Conservation (phyloP, 805 yeast genomes). For the Ogataea minuta region DNA sequence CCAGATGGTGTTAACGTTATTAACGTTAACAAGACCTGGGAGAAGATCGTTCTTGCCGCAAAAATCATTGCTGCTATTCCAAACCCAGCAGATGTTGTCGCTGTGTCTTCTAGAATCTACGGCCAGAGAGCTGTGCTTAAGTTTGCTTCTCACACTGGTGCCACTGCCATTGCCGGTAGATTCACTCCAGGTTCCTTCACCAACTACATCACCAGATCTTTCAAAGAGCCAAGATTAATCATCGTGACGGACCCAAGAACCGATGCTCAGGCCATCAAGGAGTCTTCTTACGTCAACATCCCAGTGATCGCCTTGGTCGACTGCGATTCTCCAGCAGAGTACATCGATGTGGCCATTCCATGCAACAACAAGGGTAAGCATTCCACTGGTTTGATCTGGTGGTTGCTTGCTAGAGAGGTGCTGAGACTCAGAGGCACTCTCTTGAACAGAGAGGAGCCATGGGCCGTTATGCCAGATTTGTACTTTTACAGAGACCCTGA, state of each 20-base stretch:
- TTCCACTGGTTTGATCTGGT: slow-evolving; percentile 99
- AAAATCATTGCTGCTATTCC: slow-evolving; percentile 99
- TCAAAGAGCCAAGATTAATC: slow-evolving; percentile 99
- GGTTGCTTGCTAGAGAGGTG: slow-evolving; percentile 98
- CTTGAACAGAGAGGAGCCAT: slow-evolving; percentile 93
- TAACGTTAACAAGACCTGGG: slow-evolving; percentile 99
- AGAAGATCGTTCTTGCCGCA: slow-evolving; percentile 98
- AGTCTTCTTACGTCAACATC: slow-evolving; percentile 99
- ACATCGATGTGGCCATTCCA: slow-evolving; percentile 99
- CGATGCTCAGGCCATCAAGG: slow-evolving; percentile 99
- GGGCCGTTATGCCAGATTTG: slow-evolving; percentile 99
- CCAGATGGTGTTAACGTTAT: slow-evolving; percentile 99
- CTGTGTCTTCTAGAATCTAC: slow-evolving; percentile 97
- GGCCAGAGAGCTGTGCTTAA: slow-evolving; percentile 99
- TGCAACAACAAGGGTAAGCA: slow-evolving; percentile 99
- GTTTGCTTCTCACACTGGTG: slow-evolving; percentile 99
- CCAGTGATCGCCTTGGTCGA: slow-evolving; percentile 99
- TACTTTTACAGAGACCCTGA: slow-evolving; percentile 99
- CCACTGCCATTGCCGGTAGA: slow-evolving; percentile 99
- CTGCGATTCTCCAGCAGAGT: slow-evolving; percentile 98
- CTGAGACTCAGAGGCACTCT: slow-evolving; percentile 97
- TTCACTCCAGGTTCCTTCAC: slow-evolving; percentile 99
- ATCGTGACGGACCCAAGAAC: slow-evolving; percentile 99
- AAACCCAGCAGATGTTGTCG: slow-evolving; percentile 97
- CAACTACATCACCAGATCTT: slow-evolving; percentile 99